These are phyloP conservation scores for Ensete glaucum DNA, from an alignment of 176 grass and related monocot genomes.

Conservation along the genomic window DNA sequence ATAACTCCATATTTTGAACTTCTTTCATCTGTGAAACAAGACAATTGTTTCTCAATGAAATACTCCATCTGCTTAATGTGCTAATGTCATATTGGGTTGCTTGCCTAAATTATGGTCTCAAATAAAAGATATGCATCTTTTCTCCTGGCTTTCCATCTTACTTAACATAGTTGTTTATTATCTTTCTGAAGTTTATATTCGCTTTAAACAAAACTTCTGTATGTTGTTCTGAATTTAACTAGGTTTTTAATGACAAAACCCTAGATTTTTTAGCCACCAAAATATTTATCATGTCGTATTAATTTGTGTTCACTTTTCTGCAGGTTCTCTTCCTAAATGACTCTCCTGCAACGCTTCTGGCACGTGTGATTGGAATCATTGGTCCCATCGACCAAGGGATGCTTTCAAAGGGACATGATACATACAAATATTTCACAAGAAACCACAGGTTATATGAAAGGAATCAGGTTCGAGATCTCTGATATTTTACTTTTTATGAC, in stretches of 20 bases:
- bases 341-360: constrained; percentile 87
- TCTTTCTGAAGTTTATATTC: too few species aligned
- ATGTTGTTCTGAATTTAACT: not conserved
- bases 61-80: too few species aligned
- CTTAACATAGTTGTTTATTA: too few species aligned
- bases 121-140: too few species aligned
- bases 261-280: not conserved
- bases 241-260: not conserved
- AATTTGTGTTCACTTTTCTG: not conserved
- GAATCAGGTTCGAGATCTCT: constrained; percentile 73
- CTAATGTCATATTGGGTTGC: too few species aligned
- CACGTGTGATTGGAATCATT: constrained; percentile 90
- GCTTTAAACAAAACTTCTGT: not conserved
- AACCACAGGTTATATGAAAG: constrained; percentile 97
- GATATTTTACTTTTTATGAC: not conserved
- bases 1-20: too few species aligned
- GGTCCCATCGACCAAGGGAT: constrained; percentile 86
- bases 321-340: constrained; percentile 98
- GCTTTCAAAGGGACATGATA: constrained; percentile 87
- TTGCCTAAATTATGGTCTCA: too few species aligned
- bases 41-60: too few species aligned
- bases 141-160: too few species aligned
- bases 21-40: too few species aligned
- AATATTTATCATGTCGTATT: not conserved
- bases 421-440: constrained; percentile 97